These are phyloP conservation scores for Hippophae rhamnoides DNA, from an alignment of 306 rosid species.

Conservation along the genomic window DNA sequence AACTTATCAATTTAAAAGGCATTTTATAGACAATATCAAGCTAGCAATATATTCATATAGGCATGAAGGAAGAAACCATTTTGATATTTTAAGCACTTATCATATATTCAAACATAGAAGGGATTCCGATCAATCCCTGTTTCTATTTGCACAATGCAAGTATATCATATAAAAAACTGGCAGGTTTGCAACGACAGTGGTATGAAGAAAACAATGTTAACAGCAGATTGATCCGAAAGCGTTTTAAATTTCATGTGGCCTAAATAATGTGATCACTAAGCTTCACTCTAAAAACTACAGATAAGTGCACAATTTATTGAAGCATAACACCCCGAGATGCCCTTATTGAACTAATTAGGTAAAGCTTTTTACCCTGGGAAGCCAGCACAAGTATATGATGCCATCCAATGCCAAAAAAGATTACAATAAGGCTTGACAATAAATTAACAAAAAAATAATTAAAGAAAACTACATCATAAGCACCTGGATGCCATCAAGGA, in stretches of 20 bases:
- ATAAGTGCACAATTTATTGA: neutral
- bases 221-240: neutral
- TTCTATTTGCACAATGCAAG: neutral
- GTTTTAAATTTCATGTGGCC: too few relatives aligned
- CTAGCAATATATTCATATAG: neutral
- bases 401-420: constrained; percentile 2
- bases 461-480: constrained; percentile 10
- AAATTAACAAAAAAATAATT: neutral
- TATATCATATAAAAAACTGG: neutral
- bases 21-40: neutral
- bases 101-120: neutral
- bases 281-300: neutral
- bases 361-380: neutral
- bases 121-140: neutral
- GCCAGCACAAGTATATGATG: neutral
- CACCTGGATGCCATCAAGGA: constrained; percentile 89
- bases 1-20: constrained; percentile 1
- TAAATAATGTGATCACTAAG: too few relatives aligned
- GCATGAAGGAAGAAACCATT: neutral
- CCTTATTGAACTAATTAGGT: neutral
- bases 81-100: neutral
- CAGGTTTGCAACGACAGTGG: neutral
- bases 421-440: constrained; percentile 2
- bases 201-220: neutral
- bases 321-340: neutral